Percentiles rank a stretch among this genome's conserved stretches.
Evolutionary conservation across 306 rosid genomes (phyloP).

Genomic region (Heteromeles arbutifolia): DNA sequence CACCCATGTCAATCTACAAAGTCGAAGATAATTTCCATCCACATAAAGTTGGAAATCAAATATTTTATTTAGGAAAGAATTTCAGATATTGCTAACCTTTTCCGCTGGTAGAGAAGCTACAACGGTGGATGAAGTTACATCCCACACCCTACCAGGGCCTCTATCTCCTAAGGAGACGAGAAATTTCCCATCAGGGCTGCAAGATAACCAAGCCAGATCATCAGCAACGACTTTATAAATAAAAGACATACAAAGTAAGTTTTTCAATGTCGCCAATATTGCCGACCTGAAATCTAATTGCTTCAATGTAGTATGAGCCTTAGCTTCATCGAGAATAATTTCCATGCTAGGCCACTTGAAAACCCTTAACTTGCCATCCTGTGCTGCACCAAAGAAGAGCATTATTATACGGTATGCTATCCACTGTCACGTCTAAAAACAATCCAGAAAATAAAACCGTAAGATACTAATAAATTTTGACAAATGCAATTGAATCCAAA

Average conservation of each 20-base stretch:
- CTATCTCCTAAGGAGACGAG: slow-evolving; percentile 74
- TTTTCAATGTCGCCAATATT: slow-evolving; percentile 2
- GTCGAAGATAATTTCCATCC: slow-evolving; percentile 6
- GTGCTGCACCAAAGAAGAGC: slow-evolving; percentile 61
- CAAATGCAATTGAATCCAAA: not conserved
- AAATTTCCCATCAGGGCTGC: slow-evolving; percentile 77
- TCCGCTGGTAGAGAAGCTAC: slow-evolving; percentile 50
- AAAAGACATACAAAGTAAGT: not conserved
- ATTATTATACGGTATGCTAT: slow-evolving; percentile 30
- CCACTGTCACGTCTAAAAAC: not conserved
- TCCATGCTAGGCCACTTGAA: slow-evolving; percentile 94
- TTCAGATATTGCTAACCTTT: slow-evolving; percentile 51
- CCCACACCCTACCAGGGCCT: slow-evolving; percentile 95
- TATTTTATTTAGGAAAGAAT: not conserved
- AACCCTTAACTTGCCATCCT: slow-evolving; percentile 85
- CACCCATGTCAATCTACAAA: slow-evolving; percentile 11
- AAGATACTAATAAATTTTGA: not conserved
- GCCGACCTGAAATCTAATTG: slow-evolving; percentile 82
- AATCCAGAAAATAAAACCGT: not conserved
- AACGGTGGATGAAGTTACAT: slow-evolving; percentile 49
- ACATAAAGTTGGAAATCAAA: not conserved
- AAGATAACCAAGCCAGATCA: slow-evolving; percentile 25
- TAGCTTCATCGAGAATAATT: slow-evolving; percentile 47
- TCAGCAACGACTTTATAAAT: slow-evolving; percentile 26
- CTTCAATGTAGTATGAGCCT: slow-evolving; percentile 63